Percentiles rank a stretch among this genome's conserved stretches.
Conservation (phyloP, 805 yeast species). For the Candida berthetii region DNA sequence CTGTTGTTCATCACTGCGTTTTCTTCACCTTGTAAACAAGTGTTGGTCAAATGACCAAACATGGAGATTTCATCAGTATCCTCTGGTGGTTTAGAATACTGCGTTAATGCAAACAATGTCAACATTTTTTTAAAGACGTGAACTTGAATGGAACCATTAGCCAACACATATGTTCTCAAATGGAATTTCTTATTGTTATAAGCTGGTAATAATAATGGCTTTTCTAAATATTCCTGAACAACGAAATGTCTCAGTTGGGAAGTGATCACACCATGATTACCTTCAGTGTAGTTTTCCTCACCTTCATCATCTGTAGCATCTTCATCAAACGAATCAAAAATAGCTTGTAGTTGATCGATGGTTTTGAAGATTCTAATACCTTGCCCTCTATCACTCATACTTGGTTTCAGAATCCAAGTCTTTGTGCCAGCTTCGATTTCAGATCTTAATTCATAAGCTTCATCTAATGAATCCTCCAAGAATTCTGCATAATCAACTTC, state of each 20-base stretch:
- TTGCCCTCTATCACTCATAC: slow-evolving; percentile 96
- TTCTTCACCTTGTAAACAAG: slow-evolving; percentile 71
- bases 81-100: slow-evolving; percentile 31
- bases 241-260: slow-evolving; percentile 89
- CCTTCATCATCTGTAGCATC: slow-evolving; percentile 58
- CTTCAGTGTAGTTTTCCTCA: slow-evolving; percentile 33
- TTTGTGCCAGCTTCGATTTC: slow-evolving; percentile 58
- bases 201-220: slow-evolving; percentile 59
- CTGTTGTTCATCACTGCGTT: slow-evolving; percentile 27
- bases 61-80: slow-evolving; percentile 33
- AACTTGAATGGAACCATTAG: slow-evolving; percentile 69
- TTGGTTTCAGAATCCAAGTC: slow-evolving; percentile 89
- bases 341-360: slow-evolving; percentile 70
- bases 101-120: slow-evolving; percentile 66
- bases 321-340: slow-evolving; percentile 84
- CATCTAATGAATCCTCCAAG: slow-evolving; percentile 89
- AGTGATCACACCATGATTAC: slow-evolving; percentile 63
- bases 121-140: slow-evolving; percentile 77
- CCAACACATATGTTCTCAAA: slow-evolving; percentile 75
- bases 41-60: slow-evolving; percentile 83
- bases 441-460: slow-evolving; percentile 79
- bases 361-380: slow-evolving; percentile 83
- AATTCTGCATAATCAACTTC: slow-evolving; percentile 96
- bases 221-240: slow-evolving; percentile 71
- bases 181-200: slow-evolving; percentile 79